Percentiles rank a stretch among this genome's conserved stretches.
These are phyloP conservation scores for Epichloe coenophiala DNA, from an alignment of 2,329 filamentous ascomycete species.

Conservation along the genomic window DNA sequence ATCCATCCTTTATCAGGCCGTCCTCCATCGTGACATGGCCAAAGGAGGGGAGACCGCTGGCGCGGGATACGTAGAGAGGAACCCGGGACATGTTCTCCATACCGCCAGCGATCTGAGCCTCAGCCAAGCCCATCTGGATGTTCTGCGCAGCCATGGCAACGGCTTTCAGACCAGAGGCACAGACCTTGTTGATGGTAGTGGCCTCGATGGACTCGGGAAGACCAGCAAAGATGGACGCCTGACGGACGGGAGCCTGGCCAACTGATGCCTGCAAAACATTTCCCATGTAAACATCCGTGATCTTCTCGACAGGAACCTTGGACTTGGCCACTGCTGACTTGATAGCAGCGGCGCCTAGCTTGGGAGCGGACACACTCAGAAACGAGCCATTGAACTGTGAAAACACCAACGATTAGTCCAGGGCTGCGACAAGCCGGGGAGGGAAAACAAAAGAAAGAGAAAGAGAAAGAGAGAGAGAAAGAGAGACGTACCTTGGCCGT, in stretches of 20 bases:
- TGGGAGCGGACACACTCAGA: constrained; percentile 67
- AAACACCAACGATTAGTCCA: background rate
- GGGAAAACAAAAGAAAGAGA: background rate
- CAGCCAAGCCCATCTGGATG: constrained; percentile 79
- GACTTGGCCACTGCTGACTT: constrained; percentile 82
- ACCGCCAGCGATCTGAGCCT: constrained; percentile 82
- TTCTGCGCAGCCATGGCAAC: constrained; percentile 84
- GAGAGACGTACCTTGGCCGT: constrained; percentile 57
- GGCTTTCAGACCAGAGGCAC: constrained; percentile 87
- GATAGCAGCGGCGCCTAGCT: constrained; percentile 82
- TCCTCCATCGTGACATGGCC: constrained; percentile 82
- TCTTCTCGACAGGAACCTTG: constrained; percentile 62
- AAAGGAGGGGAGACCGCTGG: constrained; percentile 76
- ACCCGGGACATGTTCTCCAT: constrained; percentile 98
- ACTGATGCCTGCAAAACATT: constrained; percentile 77
- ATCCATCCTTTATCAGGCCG: constrained; percentile 82
- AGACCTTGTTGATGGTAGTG: constrained; percentile 95
- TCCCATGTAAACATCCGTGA: constrained; percentile 94
- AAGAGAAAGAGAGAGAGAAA: background rate
- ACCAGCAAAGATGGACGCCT: constrained; percentile 80
- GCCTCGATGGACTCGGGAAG: constrained; percentile 72
- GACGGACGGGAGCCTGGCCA: constrained; percentile 83
- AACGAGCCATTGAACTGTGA: constrained; percentile 86
- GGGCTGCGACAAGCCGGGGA: background rate
- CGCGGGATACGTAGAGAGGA: constrained; percentile 76